Evolutionary conservation across 805 yeast genomes (phyloP).

Genomic region (Starmerella vitae): DNA sequence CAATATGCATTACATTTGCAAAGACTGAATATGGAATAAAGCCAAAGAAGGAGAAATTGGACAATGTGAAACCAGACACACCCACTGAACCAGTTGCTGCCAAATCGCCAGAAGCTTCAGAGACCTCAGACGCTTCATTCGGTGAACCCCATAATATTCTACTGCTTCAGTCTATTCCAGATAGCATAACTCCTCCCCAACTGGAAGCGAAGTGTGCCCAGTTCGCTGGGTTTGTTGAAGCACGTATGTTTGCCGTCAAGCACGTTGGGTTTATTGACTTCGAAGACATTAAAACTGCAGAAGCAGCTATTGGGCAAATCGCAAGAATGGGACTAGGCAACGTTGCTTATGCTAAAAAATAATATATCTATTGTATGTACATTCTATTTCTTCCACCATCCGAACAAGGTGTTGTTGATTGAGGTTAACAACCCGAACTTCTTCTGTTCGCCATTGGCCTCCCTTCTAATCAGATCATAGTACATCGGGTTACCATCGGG

Average conservation of each 20-base stretch:
- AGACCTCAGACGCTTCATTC: not conserved
- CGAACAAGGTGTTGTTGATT: conserved; percentile 60
- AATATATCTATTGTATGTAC: not conserved
- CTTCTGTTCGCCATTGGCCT: conserved; percentile 45
- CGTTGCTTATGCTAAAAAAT: conserved; percentile 18
- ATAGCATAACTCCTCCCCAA: conserved; percentile 29
- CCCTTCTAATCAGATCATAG: conserved; percentile 55
- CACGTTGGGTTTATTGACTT: conserved; percentile 75
- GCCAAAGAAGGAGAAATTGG: not conserved
- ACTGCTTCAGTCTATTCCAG: conserved; percentile 52
- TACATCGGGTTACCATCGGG: conserved; percentile 84
- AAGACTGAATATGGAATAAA: too few relatives aligned
- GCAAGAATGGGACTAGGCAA: conserved; percentile 5
- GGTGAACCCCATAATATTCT: conserved; percentile 48
- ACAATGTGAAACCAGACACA: not conserved
- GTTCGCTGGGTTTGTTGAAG: conserved; percentile 49
- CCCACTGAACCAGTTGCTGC: not conserved
- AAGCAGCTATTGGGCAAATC: conserved; percentile 4
- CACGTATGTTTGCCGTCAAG: conserved; percentile 52
- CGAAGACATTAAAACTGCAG: conserved; percentile 21
- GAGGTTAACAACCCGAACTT: conserved; percentile 52
- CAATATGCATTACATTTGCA: conserved; percentile 31
- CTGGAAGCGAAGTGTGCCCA: conserved; percentile 37
- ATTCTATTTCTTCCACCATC: conserved; percentile 30
- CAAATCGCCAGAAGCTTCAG: not conserved